phyloP scores from a whole-genome alignment of 164 flowering plant genomes.

The Macadamia integrifolia region DNA sequence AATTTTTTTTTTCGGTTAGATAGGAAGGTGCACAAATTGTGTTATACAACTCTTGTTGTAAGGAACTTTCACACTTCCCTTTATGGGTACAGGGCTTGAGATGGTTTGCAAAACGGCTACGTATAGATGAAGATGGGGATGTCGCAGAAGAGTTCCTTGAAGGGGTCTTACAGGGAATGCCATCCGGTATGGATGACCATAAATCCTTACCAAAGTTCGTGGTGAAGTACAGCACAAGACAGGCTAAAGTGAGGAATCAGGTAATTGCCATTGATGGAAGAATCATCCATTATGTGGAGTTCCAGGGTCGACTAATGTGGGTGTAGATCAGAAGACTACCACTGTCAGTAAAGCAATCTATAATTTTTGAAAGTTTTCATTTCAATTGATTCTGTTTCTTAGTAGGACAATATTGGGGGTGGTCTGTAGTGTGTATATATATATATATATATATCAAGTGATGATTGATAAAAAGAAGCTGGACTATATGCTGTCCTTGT shows the following conservation, averaged over 20 bases:
- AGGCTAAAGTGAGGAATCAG: conserved; percentile 56
- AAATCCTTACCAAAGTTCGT: conserved; percentile 39
- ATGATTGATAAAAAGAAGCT: too few relatives aligned
- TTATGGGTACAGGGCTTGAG: conserved; percentile 55
- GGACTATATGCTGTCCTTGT: too few relatives aligned
- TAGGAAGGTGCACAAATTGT: too few relatives aligned
- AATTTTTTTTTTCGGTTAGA: too few relatives aligned
- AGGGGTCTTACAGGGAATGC: conserved; percentile 39
- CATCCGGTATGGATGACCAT: conserved; percentile 21
- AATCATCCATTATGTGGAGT: conserved; percentile 62
- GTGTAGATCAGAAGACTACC: conserved; percentile 24
- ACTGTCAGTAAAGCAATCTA: too few relatives aligned
- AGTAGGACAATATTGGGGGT: too few relatives aligned
- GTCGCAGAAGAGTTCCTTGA: conserved; percentile 88
- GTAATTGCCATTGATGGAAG: conserved; percentile 45
- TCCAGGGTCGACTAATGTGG: conserved; percentile 61
- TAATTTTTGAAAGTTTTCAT: too few relatives aligned
- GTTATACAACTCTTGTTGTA: too few relatives aligned
- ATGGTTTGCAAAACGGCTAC: conserved; percentile 75
- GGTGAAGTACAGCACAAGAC: conserved; percentile 43
- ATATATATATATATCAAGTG: too few relatives aligned
- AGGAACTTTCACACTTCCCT: background rate
- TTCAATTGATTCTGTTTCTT: too few relatives aligned
- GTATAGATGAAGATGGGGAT: conserved; percentile 93
- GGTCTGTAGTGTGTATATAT: too few relatives aligned